These are phyloP conservation scores for Coemansia sp. DNA, from an alignment of 192 early-diverging fungal genomes.

Conservation along the genomic window DNA sequence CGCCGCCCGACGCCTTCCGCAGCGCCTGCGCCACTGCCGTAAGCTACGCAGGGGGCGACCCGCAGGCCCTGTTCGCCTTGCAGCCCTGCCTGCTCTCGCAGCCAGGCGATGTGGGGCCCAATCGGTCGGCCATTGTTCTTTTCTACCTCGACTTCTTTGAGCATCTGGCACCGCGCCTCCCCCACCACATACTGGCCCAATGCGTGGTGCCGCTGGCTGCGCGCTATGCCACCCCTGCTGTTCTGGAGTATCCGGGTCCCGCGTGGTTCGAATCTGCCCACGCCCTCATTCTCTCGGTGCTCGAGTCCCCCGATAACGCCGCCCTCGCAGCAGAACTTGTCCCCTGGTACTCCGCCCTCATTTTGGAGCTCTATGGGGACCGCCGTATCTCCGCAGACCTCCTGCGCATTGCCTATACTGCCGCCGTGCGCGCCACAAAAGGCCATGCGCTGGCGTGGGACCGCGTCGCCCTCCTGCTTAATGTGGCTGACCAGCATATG, in stretches of 20 bases:
- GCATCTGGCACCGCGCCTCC: conserved; percentile 13
- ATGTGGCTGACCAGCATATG: background rate
- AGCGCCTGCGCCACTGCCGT: conserved; percentile 2
- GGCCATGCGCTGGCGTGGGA: conserved; percentile 4
- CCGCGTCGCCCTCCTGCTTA: background rate
- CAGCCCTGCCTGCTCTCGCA: conserved; percentile 23
- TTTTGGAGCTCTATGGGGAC: conserved; percentile 20
- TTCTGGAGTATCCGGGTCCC: background rate
- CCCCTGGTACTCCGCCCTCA: conserved; percentile 31
- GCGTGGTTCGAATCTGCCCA: conserved; percentile 47
- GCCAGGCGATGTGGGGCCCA: too few relatives aligned
- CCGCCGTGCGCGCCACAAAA: conserved; percentile 6
- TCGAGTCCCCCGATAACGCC: conserved; percentile 11
- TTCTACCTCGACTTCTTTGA: conserved; percentile 44
- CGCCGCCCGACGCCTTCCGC: conserved; percentile 14
- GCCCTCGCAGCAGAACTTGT: background rate
- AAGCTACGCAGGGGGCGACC: background rate
- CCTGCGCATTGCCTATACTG: conserved; percentile 31
- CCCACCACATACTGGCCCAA: background rate
- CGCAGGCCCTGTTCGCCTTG: conserved; percentile 5
- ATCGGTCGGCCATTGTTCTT: conserved; percentile 12
- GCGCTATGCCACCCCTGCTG: conserved; percentile 8
- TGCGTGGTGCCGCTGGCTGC: conserved; percentile 28
- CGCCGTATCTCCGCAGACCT: conserved; percentile 17
- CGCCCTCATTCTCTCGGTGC: conserved; percentile 19